Evolutionary conservation across 2,329 filamentous ascomycete genomes (phyloP).

Genomic region (Microsporum audouinii): DNA sequence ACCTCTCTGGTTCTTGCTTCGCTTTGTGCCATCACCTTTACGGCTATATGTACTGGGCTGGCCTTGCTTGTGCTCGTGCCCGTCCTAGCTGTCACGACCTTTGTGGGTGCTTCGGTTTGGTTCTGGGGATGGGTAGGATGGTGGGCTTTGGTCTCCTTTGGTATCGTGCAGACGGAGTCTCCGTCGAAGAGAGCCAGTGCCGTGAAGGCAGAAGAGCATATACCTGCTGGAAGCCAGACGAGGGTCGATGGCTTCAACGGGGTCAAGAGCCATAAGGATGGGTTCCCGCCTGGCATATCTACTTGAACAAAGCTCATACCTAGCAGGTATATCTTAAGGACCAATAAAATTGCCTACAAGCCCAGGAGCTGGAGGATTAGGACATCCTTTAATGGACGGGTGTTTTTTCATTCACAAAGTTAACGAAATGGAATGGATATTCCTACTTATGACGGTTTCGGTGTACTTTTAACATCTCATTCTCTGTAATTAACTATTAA

Average conservation of each 20-base stretch:
- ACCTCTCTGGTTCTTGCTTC: conserved; percentile 46
- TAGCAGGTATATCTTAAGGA: not conserved
- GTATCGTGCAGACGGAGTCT: not conserved
- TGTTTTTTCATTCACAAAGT: not conserved
- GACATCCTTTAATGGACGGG: not conserved
- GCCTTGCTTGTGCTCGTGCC: conserved; percentile 58
- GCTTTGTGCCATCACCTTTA: conserved; percentile 47
- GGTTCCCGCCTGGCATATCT: not conserved
- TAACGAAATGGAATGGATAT: not conserved
- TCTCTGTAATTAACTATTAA: not conserved
- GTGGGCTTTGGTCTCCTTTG: conserved; percentile 17
- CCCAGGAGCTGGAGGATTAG: not conserved
- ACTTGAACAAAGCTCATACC: not conserved
- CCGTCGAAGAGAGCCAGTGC: not conserved
- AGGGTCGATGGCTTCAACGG: not conserved
- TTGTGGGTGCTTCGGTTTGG: conserved; percentile 52
- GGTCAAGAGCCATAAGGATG: not conserved
- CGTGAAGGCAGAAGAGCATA: not conserved
- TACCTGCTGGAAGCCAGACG: not conserved
- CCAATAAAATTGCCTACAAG: not conserved
- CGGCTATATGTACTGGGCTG: conserved; percentile 55
- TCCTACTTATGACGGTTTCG: not conserved
- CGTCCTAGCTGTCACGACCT: conserved; percentile 54
- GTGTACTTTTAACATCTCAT: not conserved
- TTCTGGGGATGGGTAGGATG: conserved; percentile 53